Evolutionary conservation across 139 green algal species (phyloP).

Genomic region (Auxenochlorella pyrenoidosa): DNA sequence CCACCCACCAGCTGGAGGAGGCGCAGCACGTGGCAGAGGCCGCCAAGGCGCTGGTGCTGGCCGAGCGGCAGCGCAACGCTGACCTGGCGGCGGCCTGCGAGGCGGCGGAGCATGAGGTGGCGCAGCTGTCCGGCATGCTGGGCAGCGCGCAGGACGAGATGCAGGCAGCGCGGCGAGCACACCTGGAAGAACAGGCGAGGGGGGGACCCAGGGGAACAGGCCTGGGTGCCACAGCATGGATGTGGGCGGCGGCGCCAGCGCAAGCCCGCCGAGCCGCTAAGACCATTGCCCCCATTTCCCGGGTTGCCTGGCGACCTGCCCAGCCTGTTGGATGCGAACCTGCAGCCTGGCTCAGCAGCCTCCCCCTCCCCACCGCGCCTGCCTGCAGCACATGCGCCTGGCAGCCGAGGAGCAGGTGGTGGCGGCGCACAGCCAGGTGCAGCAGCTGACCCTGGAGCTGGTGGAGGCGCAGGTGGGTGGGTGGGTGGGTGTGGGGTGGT

Average conservation of each 20-base stretch:
- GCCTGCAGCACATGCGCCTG: background rate
- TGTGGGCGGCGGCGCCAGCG: too few relatives aligned
- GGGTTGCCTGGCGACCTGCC: too few relatives aligned
- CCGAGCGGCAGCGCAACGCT: background rate
- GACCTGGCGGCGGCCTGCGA: background rate
- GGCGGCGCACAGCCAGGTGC: background rate
- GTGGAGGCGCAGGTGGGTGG: conserved; percentile 5
- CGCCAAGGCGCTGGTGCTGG: conserved; percentile 3
- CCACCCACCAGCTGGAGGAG: conserved; percentile 11
- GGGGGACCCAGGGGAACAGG: too few relatives aligned
- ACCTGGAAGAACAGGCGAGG: conserved; percentile 12
- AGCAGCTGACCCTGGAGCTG: conserved; percentile 7
- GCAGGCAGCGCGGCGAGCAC: background rate
- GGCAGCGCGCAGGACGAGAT: background rate
- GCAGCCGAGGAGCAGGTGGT: background rate
- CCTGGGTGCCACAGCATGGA: background rate
- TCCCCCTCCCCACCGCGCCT: background rate
- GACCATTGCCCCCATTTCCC: too few relatives aligned
- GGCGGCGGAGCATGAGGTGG: background rate
- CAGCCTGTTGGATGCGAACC: background rate
- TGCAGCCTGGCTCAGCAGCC: background rate
- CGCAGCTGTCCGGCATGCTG: background rate
- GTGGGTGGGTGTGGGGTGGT: background rate
- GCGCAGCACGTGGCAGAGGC: background rate
- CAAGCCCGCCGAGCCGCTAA: too few relatives aligned